These are phyloP conservation scores for Lotmaria passim DNA, from an alignment of 208 protist genomes.

Conservation along the genomic window DNA sequence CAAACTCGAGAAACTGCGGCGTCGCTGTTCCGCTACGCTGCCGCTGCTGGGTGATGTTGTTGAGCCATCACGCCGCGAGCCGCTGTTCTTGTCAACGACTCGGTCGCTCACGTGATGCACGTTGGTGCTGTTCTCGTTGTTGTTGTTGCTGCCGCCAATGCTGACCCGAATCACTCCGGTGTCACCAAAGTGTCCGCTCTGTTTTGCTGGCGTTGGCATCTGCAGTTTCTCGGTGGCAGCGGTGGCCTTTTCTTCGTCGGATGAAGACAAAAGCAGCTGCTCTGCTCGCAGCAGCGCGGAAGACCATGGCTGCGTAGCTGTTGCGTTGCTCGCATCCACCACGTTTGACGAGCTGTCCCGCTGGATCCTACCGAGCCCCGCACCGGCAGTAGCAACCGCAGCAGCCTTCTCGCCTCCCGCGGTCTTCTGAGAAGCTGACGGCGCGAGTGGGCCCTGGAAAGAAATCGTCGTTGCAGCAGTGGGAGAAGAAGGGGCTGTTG, in stretches of 20 bases:
- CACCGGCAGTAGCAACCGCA: neutral
- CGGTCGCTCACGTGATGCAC: neutral
- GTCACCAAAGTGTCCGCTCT: neutral
- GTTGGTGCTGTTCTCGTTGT: neutral
- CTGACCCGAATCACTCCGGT: neutral
- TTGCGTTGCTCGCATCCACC: slow-evolving; percentile 1
- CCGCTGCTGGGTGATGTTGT: neutral
- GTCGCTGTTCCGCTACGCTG: slow-evolving; percentile 14
- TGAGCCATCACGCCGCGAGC: too few relatives aligned
- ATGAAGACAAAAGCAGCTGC: slow-evolving; percentile 12
- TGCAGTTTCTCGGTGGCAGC: neutral
- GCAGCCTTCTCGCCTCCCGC: neutral
- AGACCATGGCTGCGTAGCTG: slow-evolving; percentile 35
- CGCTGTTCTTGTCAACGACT: neutral
- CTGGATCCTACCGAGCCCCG: too few relatives aligned
- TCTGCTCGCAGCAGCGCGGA: slow-evolving; percentile 22
- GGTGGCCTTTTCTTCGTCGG: neutral
- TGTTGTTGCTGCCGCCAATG: neutral
- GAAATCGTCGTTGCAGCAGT: neutral
- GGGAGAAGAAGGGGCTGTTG: neutral
- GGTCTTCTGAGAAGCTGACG: neutral
- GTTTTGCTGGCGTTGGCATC: too few relatives aligned
- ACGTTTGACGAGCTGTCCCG: neutral
- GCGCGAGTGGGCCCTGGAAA: neutral
- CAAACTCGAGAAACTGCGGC: slow-evolving; percentile 1